Evolutionary conservation across 495 filamentous ascomycete species (phyloP).

Genomic region (Trichoderma reesei): DNA sequence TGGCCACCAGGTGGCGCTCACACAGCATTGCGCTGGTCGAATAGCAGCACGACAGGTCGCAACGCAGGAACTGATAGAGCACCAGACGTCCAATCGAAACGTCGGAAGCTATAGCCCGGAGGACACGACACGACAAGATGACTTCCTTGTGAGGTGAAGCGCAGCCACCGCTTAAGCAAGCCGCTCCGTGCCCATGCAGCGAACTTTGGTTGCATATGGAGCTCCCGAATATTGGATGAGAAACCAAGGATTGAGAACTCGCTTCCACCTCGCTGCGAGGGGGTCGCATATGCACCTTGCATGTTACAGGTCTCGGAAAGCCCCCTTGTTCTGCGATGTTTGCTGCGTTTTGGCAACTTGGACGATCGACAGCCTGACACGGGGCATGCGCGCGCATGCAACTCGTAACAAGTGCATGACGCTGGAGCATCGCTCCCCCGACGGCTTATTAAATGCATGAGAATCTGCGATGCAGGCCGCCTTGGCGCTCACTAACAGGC

Average conservation of each 20-base stretch:
- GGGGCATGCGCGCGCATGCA: background rate
- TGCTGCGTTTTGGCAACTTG: background rate
- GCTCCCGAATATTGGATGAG: background rate
- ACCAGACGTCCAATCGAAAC: background rate
- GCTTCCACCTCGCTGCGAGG: background rate
- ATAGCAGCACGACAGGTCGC: constrained; percentile 8
- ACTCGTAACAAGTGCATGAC: background rate
- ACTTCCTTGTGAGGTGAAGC: background rate
- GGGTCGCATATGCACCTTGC: background rate
- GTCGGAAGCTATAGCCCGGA: background rate
- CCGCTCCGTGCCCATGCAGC: background rate
- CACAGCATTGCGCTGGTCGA: constrained; percentile 8
- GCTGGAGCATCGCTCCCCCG: background rate
- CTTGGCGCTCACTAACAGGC: background rate
- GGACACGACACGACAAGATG: constrained; percentile 1
- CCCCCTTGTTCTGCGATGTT: background rate
- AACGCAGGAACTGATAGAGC: constrained; percentile 6
- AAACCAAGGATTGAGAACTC: background rate
- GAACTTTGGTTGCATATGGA: background rate
- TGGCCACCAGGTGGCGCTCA: background rate
- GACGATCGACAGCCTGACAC: constrained; percentile 8
- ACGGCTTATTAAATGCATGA: background rate
- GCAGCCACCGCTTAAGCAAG: background rate
- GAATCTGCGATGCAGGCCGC: background rate
- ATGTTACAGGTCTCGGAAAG: background rate